Conservation (phyloP, 108 stramenopile genomes). For the Nannochloropsis granulata region DNA sequence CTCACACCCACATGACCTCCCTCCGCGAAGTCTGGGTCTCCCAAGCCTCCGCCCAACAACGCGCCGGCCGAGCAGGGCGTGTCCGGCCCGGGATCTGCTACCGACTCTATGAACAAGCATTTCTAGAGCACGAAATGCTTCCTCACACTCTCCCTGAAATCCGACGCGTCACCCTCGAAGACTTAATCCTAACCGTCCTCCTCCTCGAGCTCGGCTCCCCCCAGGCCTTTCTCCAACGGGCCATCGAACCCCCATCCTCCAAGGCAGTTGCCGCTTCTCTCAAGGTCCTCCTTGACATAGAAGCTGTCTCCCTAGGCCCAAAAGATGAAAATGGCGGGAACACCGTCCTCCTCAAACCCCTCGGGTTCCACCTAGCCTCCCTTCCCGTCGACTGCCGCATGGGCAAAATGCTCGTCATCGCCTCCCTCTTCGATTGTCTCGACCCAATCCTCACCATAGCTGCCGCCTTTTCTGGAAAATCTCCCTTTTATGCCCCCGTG, state of each 20-base stretch:
- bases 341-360: slow-evolving; percentile 46
- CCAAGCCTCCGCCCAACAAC: slow-evolving; percentile 64
- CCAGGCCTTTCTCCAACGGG: slow-evolving; percentile 44
- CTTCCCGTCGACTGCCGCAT: slow-evolving; percentile 72
- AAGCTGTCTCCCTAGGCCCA: not conserved
- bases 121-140: not conserved
- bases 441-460: slow-evolving; percentile 71
- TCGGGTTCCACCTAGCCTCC: slow-evolving; percentile 70
- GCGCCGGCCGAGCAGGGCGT: slow-evolving; percentile 80
- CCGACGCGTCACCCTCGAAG: not conserved
- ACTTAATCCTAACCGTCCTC: slow-evolving; percentile 1
- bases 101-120: slow-evolving; percentile 50
- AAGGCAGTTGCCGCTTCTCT: slow-evolving; percentile 47
- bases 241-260: slow-evolving; percentile 53
- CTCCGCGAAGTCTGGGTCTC: slow-evolving; percentile 70
- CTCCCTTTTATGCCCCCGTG: slow-evolving; percentile 10
- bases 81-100: slow-evolving; percentile 74
- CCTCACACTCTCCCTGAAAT: not conserved
- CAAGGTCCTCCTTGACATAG: not conserved
- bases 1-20: slow-evolving; percentile 29
- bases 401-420: slow-evolving; percentile 73
- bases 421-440: slow-evolving; percentile 55
- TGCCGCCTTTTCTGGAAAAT: slow-evolving; percentile 45
- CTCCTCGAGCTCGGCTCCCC: slow-evolving; percentile 47
- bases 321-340: not conserved